These are phyloP conservation scores for Begonia peltatifolia DNA, from an alignment of 306 rosid genomes.

Conservation along the genomic window DNA sequence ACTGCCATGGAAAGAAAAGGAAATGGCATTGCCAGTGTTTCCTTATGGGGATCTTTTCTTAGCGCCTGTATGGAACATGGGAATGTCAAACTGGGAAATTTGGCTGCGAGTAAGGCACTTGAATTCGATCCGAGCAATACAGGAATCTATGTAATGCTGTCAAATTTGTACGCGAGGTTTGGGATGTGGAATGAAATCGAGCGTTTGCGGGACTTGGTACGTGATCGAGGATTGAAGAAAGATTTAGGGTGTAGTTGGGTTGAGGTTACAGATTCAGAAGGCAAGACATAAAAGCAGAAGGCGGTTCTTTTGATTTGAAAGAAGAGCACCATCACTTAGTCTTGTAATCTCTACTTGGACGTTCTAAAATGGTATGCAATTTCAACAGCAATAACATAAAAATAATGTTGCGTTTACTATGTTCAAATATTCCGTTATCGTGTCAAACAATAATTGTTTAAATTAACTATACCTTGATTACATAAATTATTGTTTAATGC, in stretches of 20 bases:
- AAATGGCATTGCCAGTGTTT: slow-evolving; percentile 19
- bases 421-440: too few relatives aligned
- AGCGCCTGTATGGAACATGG: slow-evolving; percentile 51
- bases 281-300: slow-evolving; percentile 1
- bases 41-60: slow-evolving; percentile 67
- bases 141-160: slow-evolving; percentile 42
- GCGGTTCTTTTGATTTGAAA: too few relatives aligned
- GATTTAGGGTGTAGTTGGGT: slow-evolving; percentile 61
- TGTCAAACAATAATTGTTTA: too few relatives aligned
- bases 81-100: slow-evolving; percentile 44
- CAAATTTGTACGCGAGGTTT: slow-evolving; percentile 49
- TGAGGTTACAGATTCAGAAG: slow-evolving; percentile 30
- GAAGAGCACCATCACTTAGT: too few relatives aligned
- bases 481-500: too few relatives aligned
- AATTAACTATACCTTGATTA: too few relatives aligned
- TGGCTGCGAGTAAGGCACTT: slow-evolving; percentile 54
- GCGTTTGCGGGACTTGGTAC: slow-evolving; percentile 36
- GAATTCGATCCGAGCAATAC: slow-evolving; percentile 48
- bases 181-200: slow-evolving; percentile 73
- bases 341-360: too few relatives aligned
- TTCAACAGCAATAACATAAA: too few relatives aligned
- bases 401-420: too few relatives aligned
- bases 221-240: slow-evolving; percentile 40
- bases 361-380: too few relatives aligned
- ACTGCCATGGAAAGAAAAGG: slow-evolving; percentile 20